A percentile compares a stretch with the other conserved stretches of the same genome.
Conservation (phyloP, 176 grass and related monocot species). For the Areca catechu region DNA sequence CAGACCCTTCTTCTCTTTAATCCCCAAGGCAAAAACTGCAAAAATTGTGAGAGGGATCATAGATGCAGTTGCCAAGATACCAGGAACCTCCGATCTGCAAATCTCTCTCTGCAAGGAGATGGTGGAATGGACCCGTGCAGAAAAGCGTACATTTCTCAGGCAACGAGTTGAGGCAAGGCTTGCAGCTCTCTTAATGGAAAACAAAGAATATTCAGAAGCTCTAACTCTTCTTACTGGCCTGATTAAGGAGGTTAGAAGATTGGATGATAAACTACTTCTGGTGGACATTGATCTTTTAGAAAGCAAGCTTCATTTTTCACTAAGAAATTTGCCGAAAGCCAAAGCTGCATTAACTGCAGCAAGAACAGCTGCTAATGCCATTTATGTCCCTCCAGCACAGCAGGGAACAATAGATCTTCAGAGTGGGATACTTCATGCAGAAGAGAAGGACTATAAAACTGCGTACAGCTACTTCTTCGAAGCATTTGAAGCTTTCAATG, state of each 20-base stretch:
- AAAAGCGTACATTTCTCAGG: conserved; percentile 82
- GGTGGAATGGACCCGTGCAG: conserved; percentile 80
- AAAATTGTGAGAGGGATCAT: conserved; percentile 78
- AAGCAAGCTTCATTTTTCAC: conserved; percentile 87
- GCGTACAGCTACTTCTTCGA: conserved; percentile 92
- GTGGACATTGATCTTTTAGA: conserved; percentile 92
- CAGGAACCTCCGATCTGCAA: conserved; percentile 60
- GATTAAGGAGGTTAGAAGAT: conserved; percentile 84
- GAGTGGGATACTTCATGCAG: conserved; percentile 87
- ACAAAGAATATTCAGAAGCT: conserved; percentile 70
- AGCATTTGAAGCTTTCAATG: conserved; percentile 71
- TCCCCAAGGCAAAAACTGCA: conserved; percentile 89
- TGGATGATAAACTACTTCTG: conserved; percentile 85
- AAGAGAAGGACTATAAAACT: conserved; percentile 94
- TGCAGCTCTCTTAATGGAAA: conserved; percentile 68
- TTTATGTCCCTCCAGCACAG: conserved; percentile 87
- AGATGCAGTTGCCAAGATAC: conserved; percentile 77
- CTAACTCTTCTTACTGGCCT: conserved; percentile 59
- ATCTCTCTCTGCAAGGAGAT: conserved; percentile 90
- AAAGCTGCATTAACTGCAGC: conserved; percentile 83
- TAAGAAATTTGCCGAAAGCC: conserved; percentile 80
- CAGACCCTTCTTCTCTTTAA: conserved; percentile 65
- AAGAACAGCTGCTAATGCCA: conserved; percentile 85
- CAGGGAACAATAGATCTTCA: conserved; percentile 91
- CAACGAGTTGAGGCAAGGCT: conserved; percentile 83